These are phyloP conservation scores for Pseudozyma tsukubaensis DNA, from an alignment of 1,284 basidiomycete species.

Conservation along the genomic window DNA sequence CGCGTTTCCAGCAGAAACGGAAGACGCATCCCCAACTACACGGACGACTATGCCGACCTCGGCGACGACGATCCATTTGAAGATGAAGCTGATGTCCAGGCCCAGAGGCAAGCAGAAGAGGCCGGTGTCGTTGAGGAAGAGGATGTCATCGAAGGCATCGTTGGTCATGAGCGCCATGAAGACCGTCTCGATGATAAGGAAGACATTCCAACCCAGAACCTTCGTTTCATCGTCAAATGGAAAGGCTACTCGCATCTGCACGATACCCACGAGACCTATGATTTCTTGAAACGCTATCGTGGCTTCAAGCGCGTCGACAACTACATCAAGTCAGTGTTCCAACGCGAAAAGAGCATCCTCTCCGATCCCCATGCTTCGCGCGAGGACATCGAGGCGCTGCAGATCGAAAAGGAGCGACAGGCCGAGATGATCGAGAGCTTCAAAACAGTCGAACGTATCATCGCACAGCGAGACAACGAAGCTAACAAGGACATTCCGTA, in stretches of 20 bases:
- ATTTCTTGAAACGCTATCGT: conserved; percentile 86
- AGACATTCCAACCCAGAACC: conserved; percentile 69
- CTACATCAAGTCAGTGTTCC: conserved; percentile 86
- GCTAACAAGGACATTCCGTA: conserved; percentile 74
- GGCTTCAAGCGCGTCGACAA: conserved; percentile 98
- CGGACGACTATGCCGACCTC: conserved; percentile 66
- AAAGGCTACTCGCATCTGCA: conserved; percentile 71
- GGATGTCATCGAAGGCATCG: conserved; percentile 70
- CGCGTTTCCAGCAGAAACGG: conserved; percentile 62
- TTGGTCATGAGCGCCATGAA: conserved; percentile 69
- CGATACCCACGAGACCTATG: conserved; percentile 96
- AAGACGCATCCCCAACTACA: conserved; percentile 66
- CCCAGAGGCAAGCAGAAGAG: conserved; percentile 31
- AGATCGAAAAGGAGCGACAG: conserved; percentile 87
- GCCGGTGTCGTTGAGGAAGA: conserved; percentile 55
- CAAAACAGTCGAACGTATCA: conserved; percentile 91
- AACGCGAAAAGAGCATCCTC: conserved; percentile 80
- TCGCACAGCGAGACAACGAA: conserved; percentile 80
- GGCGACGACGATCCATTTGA: conserved; percentile 67
- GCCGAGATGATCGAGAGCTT: conserved; percentile 89
- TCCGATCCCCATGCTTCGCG: conserved; percentile 78
- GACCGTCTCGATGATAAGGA: conserved; percentile 64
- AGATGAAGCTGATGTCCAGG: conserved; percentile 55
- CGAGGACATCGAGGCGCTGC: conserved; percentile 85
- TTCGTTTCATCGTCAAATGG: conserved; percentile 71